Evolutionary conservation across 306 rosid species (phyloP), one percentile per base, ranked within the genome.

Genomic region (Cicer bijugum): DNA sequence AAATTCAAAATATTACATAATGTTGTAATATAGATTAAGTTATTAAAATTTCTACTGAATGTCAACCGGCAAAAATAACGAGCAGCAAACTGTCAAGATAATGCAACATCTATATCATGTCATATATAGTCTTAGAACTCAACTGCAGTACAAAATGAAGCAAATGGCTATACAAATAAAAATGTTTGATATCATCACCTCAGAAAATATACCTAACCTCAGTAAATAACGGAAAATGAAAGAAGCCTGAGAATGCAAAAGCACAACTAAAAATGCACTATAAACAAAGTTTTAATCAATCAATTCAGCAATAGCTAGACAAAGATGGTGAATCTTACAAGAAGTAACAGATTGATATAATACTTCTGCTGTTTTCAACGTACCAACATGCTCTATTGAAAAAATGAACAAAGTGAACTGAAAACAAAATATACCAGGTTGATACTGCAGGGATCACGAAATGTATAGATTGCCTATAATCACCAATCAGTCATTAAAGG

Each of bases 231-330:
- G 62, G 61, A 46, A 19, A 60, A 51, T 40, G 73, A 76, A 51
- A 68, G 76, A 55, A 57, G 75, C 78, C 82, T 42, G 83, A 72
- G 67, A 84, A 72, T 76, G 82, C 69, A 78, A 66, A 61, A 82
- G 65, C 68, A 73, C 73, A 72, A 68, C 58, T 79, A 60, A 69
- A 45, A 72, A 7, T 11, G 11, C 7, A 57, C 80, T 56, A 85
- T 68, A 23, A 76, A 67, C 70, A 69, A 77, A 66, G 61, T 46
- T 74, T 56, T 43, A 67, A 33, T 71, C 57, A 12, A 80, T 75
- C 51, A 76, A 12, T 58, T 59, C 23, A 55, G 56, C 52, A 71
- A 65, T 20, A 19, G 80, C 80, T 46, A 62, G 75, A 79, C 65
- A 76, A 45, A 38, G 70, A 57, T 60, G 75, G 42, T 48, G n/a